Conservation (phyloP, 2,329 filamentous ascomycete genomes). For the Scedosporium dehoogii region DNA sequence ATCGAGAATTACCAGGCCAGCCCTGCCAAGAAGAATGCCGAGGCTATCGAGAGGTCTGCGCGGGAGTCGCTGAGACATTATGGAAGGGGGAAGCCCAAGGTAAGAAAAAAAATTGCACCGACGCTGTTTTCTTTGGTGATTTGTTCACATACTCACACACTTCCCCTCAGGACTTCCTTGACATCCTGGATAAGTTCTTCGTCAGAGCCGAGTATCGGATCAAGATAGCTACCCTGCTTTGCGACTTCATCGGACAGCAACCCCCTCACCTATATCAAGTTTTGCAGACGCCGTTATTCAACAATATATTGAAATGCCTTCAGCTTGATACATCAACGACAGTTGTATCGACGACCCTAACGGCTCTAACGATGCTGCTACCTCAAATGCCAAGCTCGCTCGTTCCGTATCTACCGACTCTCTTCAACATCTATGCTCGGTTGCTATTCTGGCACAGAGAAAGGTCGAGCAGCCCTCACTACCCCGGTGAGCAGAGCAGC, state of each 20-base stretch:
- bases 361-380: slow-evolving; percentile 69
- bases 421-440: slow-evolving; percentile 76
- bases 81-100: slow-evolving; percentile 60
- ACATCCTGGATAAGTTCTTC: slow-evolving; percentile 55
- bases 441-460: slow-evolving; percentile 68
- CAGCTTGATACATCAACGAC: slow-evolving; percentile 70
- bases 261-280: slow-evolving; percentile 72
- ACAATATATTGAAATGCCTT: slow-evolving; percentile 61
- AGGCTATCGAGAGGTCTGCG: slow-evolving; percentile 39
- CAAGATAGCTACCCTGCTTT: slow-evolving; percentile 55
- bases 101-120: slow-evolving; percentile 10
- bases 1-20: slow-evolving; percentile 31
- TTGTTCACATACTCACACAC: background rate
- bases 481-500: slow-evolving; percentile 3
- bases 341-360: slow-evolving; percentile 64
- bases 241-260: slow-evolving; percentile 63
- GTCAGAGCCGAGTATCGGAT: slow-evolving; percentile 54
- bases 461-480: slow-evolving; percentile 22
- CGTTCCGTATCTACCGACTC: slow-evolving; percentile 55
- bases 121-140: background rate
- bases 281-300: slow-evolving; percentile 61
- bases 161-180: slow-evolving; percentile 49
- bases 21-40: slow-evolving; percentile 14
- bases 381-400: slow-evolving; percentile 70
- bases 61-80: slow-evolving; percentile 44